Evolutionary conservation across 1,284 basidiomycete species (phyloP).

Genomic region (Inonotus obliquus): DNA sequence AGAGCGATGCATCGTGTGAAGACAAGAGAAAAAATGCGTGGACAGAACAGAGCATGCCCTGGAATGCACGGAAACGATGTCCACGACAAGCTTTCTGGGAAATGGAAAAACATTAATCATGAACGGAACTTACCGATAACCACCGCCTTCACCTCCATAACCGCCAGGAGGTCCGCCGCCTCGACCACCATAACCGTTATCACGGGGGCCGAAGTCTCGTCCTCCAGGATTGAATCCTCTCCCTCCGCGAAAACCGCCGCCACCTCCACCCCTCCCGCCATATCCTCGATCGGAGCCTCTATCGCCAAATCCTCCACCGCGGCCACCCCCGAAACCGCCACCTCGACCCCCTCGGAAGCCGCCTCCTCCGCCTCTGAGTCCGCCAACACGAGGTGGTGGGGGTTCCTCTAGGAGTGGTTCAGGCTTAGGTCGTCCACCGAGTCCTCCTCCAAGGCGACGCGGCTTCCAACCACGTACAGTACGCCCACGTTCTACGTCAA

Average conservation of each 20-base stretch:
- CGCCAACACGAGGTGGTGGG: conserved; percentile 31
- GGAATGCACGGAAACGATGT: background rate
- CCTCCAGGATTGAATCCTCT: conserved; percentile 4
- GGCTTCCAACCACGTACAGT: conserved; percentile 99
- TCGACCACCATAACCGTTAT: conserved; percentile 12
- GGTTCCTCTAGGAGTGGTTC: conserved; percentile 42
- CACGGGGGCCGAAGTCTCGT: conserved; percentile 12
- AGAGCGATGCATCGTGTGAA: background rate
- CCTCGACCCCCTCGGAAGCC: conserved; percentile 22
- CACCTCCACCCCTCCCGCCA: conserved; percentile 28
- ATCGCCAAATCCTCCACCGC: conserved; percentile 22
- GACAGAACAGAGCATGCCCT: background rate
- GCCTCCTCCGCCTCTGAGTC: conserved; percentile 23
- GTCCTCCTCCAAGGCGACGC: conserved; percentile 87
- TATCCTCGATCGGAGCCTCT: conserved; percentile 6
- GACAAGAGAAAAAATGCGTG: background rate
- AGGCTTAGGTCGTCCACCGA: conserved; percentile 92
- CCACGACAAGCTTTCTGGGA: background rate
- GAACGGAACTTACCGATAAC: conserved; percentile 30
- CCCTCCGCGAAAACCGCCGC: conserved; percentile 13
- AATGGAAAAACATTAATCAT: conserved; percentile 27
- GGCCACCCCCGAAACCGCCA: conserved; percentile 30
- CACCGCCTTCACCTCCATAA: conserved; percentile 28
- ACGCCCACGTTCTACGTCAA: conserved; percentile 96
- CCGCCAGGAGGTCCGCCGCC: conserved; percentile 10